These are phyloP conservation scores for Alternaria arbusti DNA, from an alignment of 2,329 filamentous ascomycete genomes.

Conservation along the genomic window DNA sequence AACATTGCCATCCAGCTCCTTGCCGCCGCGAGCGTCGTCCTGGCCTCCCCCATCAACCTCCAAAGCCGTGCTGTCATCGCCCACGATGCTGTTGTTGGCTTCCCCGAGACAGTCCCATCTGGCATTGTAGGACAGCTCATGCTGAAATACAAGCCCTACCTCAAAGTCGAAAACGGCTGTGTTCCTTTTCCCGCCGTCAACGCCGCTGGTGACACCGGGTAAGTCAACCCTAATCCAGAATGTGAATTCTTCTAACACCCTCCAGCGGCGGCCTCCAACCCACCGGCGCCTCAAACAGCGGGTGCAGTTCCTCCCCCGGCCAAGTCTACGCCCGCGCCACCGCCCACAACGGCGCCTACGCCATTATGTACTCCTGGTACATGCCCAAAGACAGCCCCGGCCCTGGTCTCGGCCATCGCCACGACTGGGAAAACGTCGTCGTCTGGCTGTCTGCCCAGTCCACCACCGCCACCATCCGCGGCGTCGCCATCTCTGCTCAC, in stretches of 20 bases:
- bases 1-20: slow-evolving; percentile 34
- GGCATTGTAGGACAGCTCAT: slow-evolving; percentile 57
- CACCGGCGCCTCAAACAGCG: slow-evolving; percentile 48
- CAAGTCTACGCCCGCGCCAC: slow-evolving; percentile 59
- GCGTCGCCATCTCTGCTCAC: slow-evolving; percentile 61
- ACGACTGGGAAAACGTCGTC: slow-evolving; percentile 64
- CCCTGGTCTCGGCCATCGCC: slow-evolving; percentile 57
- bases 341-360: slow-evolving; percentile 53
- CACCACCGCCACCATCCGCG: slow-evolving; percentile 52
- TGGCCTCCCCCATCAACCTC: slow-evolving; percentile 35
- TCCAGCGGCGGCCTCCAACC: slow-evolving; percentile 53
- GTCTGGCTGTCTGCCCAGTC: slow-evolving; percentile 57
- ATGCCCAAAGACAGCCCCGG: slow-evolving; percentile 58
- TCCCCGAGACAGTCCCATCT: slow-evolving; percentile 60
- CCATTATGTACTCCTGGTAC: slow-evolving; percentile 62
- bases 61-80: slow-evolving; percentile 52
- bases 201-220: slow-evolving; percentile 63
- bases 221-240: neutral
- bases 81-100: slow-evolving; percentile 59
- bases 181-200: slow-evolving; percentile 69
- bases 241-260: neutral
- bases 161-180: slow-evolving; percentile 65
- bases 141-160: slow-evolving; percentile 62
- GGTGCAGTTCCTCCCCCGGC: slow-evolving; percentile 55
- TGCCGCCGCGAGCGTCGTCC: slow-evolving; percentile 23